A percentile compares a stretch with the other conserved stretches of the same genome.
Evolutionary conservation across 2,329 filamentous ascomycete species (phyloP).

Genomic region (Penicillium sp.): DNA sequence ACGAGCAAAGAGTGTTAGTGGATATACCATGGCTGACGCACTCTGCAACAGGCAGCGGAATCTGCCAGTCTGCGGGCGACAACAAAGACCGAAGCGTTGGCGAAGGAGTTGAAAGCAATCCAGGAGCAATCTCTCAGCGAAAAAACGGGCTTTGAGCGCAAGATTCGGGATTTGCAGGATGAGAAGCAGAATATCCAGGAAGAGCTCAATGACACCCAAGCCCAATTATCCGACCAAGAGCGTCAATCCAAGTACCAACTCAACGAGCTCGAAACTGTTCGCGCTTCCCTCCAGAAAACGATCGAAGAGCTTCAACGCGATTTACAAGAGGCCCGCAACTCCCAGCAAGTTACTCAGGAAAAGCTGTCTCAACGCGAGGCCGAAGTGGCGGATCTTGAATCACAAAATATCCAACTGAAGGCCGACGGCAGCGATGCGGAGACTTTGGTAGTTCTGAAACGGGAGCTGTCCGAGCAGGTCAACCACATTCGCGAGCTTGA

Average conservation of each 20-base stretch:
- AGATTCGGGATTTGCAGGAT: slow-evolving; percentile 61
- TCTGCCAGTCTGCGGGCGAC: slow-evolving; percentile 52
- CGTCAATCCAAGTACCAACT: slow-evolving; percentile 64
- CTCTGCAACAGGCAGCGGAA: slow-evolving; percentile 51
- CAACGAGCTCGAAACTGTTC: slow-evolving; percentile 63
- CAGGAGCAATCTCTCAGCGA: slow-evolving; percentile 60
- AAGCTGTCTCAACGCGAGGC: slow-evolving; percentile 69
- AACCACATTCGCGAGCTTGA: slow-evolving; percentile 87
- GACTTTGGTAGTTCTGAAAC: slow-evolving; percentile 79
- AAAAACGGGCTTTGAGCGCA: slow-evolving; percentile 57
- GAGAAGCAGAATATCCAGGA: slow-evolving; percentile 75
- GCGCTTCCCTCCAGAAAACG: slow-evolving; percentile 59
- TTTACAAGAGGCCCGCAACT: slow-evolving; percentile 57
- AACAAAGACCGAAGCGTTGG: slow-evolving; percentile 57
- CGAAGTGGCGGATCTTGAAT: slow-evolving; percentile 73
- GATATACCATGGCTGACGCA: neutral
- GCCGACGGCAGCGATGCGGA: slow-evolving; percentile 85
- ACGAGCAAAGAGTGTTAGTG: neutral
- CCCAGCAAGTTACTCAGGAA: slow-evolving; percentile 64
- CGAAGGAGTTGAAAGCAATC: slow-evolving; percentile 57
- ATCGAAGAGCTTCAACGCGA: slow-evolving; percentile 54
- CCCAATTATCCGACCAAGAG: slow-evolving; percentile 69
- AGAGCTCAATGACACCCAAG: slow-evolving; percentile 79
- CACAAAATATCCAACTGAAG: slow-evolving; percentile 79
- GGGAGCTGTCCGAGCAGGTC: slow-evolving; percentile 87